Evolutionary conservation across 305 asterid genomes (phyloP).

Genomic region (Petunia hybrid): DNA sequence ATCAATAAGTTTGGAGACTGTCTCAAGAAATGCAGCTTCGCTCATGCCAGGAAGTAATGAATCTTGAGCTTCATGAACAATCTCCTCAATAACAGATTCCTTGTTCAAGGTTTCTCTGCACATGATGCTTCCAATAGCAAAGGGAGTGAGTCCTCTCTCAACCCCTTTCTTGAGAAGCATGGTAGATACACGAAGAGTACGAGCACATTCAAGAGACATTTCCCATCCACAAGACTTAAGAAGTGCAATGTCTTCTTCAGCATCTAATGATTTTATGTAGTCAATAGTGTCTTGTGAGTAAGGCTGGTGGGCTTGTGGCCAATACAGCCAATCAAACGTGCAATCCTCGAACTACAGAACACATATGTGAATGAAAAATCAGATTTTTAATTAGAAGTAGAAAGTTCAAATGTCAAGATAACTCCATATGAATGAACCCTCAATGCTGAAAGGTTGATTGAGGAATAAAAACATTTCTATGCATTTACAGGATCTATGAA

Average conservation of each 20-base stretch:
- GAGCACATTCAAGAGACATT: conserved; percentile 54
- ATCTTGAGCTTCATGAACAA: conserved; percentile 53
- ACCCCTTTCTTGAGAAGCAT: conserved; percentile 77
- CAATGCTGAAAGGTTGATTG: neutral
- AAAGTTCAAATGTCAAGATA: neutral
- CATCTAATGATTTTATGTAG: conserved; percentile 64
- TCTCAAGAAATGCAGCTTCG: conserved; percentile 59
- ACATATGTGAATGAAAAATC: neutral
- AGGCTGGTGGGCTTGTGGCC: conserved; percentile 76
- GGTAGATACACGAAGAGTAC: conserved; percentile 64
- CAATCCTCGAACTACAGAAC: conserved; percentile 68
- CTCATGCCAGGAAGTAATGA: conserved; percentile 51
- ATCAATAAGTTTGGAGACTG: conserved; percentile 56
- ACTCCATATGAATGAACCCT: too few relatives aligned
- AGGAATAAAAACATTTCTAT: neutral
- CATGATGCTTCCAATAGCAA: conserved; percentile 61
- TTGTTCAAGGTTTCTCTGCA: conserved; percentile 69
- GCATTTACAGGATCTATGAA: neutral
- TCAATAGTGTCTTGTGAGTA: conserved; percentile 53
- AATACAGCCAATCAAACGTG: conserved; percentile 79
- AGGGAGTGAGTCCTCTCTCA: conserved; percentile 58
- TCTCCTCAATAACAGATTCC: conserved; percentile 61
- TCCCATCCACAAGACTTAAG: conserved; percentile 59
- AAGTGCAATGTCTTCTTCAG: conserved; percentile 58
- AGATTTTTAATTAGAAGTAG: neutral